Evolutionary conservation across 2,329 filamentous ascomycete species (phyloP), one percentile per base, ranked within the genome.

Genomic region (Fusarium sp.): DNA sequence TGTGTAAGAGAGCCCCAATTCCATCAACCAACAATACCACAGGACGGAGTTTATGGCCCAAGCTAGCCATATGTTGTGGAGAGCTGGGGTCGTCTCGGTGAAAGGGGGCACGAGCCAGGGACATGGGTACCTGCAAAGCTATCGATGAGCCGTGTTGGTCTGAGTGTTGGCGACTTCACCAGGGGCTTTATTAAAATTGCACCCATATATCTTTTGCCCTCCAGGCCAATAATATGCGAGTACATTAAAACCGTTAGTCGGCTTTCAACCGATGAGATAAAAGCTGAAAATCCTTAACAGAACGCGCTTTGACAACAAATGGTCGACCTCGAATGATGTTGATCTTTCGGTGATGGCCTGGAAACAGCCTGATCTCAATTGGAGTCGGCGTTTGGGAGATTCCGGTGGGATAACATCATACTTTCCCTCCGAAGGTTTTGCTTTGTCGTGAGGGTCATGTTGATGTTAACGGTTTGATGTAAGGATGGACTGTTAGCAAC

Each of bases 101-200:
- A 70, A 67, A 70, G 66, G 55, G 55, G 62, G 67, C 54, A 67
- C 57, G 45, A 55, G 59, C 67, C 55, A 31, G 18, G 20, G 37
- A 31, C 28, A 41, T n/a, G 55, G 60, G 30, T 36, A 46, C 23
- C 50, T 46, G 47, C 18, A 42, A 56, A 57, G 57, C 40, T 36
- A 40, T 46, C 51, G 37, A 63, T 38, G 67, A 62, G 45, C 67
- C 47, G 44, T 59, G 66, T 58, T 65, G 44, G 47, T 46, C 42
- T 50, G 41, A 37, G 46, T 37, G 34, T 30, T 38, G 47, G 47
- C n/a, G 23, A 51, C 34, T 51, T 51, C 34, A 20, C 23, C 61
- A 62, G 62, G 61, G 57, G 42, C 16, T 31, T 45, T 50, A 23
- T 44, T 66, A 46, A 70, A 56, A 70, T 70, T 70, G 54, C 62